phyloP scores from a whole-genome alignment of 305 asterid species.

The Striga hermonthica region DNA sequence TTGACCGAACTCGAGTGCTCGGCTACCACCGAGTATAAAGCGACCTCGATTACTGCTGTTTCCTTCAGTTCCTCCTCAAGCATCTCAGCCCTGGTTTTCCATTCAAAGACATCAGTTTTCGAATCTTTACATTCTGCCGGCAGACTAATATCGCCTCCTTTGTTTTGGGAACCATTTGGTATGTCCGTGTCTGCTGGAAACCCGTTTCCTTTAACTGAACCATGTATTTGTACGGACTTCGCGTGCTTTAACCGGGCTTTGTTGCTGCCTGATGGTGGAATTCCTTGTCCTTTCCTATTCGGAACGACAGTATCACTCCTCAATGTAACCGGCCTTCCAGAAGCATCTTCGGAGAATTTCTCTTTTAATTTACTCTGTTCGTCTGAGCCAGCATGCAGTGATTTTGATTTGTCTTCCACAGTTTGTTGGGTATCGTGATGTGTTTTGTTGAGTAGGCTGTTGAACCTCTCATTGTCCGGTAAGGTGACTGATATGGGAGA shows the following conservation, averaged over 20 bases:
- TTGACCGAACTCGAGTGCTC: conserved; percentile 79
- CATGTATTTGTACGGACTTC: conserved; percentile 49
- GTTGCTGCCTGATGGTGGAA: conserved; percentile 38
- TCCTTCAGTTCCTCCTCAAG: conserved; percentile 89
- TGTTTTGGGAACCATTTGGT: conserved; percentile 36
- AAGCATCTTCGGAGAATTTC: conserved; percentile 38
- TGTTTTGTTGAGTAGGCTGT: conserved; percentile 13
- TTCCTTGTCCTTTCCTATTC: conserved; percentile 38
- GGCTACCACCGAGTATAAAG: conserved; percentile 70
- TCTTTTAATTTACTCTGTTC: conserved; percentile 28
- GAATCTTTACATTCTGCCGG: conserved; percentile 35
- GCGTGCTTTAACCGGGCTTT: conserved; percentile 53
- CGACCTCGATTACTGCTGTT: conserved; percentile 75
- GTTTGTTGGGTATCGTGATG: conserved; percentile 30
- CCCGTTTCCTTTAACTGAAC: conserved; percentile 40
- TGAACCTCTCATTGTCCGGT: conserved; percentile 41
- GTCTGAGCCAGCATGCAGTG: not conserved
- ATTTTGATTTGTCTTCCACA: conserved; percentile 27
- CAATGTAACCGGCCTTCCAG: conserved; percentile 39
- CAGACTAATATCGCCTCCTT: conserved; percentile 28
- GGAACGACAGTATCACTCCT: conserved; percentile 38
- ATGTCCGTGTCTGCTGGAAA: too few relatives aligned
- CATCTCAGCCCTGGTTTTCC: conserved; percentile 52
- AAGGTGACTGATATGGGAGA: conserved; percentile 51
- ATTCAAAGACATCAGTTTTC: conserved; percentile 37